Evolutionary conservation across 331 rosid genomes (phyloP), one percentile per base, ranked within the genome.

Genomic region (Cucumis variabilis): DNA sequence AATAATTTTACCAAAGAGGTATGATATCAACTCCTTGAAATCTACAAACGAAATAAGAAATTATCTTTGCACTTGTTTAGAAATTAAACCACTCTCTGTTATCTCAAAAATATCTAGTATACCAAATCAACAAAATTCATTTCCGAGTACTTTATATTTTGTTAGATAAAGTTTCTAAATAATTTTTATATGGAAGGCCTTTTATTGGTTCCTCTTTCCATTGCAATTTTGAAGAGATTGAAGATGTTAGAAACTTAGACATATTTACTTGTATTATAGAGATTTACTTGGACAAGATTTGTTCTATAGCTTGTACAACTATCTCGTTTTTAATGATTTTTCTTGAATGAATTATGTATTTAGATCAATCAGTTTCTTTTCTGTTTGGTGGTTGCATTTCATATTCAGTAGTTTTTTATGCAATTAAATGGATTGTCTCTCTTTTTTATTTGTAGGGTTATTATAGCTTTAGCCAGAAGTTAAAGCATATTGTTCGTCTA

Each of bases 51-150:
- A n/a, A n/a, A n/a, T 71, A 24, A 15, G 80, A 21, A 55, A 20
- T 74, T 27, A 21, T 41, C 48, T 23, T 19, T 30, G 3, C 41
- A 8, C 65, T 69, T 48, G 67, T 62, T 27, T 65, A 67, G 90
- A 86, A 74, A 60, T 23, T 55, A n/a, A 24, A 33, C 37, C 73
- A 17, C 50, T 15, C 20, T 87, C 87, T 74, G 67, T 83, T 82
- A 73, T 90, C 91, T 88, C 98, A 97, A 5, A 3, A 33, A 33
- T 33, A 33, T 33, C 37, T 33, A 33, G 37, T 33, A 33, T 33
- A 33, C 37, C 99, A 97, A 91, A 99, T 97, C 85, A 99, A 97
- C 53, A 97, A 97, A 88, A 96, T 97, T 89, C 96, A 98, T 62
- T 90, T 97, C 91, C 99, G 96, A 97, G 99, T 96, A 89, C 74